Evolutionary conservation across 352 stramenopile species (phyloP).

Genomic region (Pythium myriotylum): DNA sequence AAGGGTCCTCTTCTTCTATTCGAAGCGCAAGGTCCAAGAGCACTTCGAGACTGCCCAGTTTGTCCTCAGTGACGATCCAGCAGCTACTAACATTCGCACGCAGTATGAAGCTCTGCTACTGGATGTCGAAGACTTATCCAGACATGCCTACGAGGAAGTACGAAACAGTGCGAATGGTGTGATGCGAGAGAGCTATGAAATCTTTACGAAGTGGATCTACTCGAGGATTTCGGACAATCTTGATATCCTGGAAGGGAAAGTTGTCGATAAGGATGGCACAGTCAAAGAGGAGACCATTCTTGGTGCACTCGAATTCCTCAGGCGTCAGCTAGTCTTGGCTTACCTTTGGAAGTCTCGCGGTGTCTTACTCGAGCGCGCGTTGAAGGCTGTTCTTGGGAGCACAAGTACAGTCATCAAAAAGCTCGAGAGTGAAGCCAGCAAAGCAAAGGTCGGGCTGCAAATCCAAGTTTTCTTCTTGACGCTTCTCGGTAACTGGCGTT

Average conservation of each 20-base stretch:
- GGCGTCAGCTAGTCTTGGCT: constrained; percentile 37
- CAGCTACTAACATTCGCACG: constrained; percentile 11
- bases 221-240: constrained; percentile 43
- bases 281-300: constrained; percentile 49
- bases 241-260: constrained; percentile 46
- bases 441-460: constrained; percentile 57
- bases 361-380: constrained; percentile 37
- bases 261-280: constrained; percentile 18
- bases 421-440: constrained; percentile 55
- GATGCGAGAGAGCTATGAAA: constrained; percentile 51
- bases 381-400: constrained; percentile 50
- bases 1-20: constrained; percentile 62
- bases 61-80: constrained; percentile 31
- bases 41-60: constrained; percentile 60
- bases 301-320: constrained; percentile 44
- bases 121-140: constrained; percentile 53
- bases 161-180: constrained; percentile 39
- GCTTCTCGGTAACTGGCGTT: constrained; percentile 56
- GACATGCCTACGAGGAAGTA: constrained; percentile 62
- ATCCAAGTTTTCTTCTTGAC: constrained; percentile 58
- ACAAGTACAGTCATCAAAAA: constrained; percentile 54
- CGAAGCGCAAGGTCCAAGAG: constrained; percentile 57
- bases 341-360: constrained; percentile 56
- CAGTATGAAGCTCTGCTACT: constrained; percentile 49
- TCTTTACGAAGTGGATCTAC: constrained; percentile 64